Evolutionary conservation across 805 yeast genomes (phyloP).

Genomic region (Wickerhamomyces chambardii): DNA sequence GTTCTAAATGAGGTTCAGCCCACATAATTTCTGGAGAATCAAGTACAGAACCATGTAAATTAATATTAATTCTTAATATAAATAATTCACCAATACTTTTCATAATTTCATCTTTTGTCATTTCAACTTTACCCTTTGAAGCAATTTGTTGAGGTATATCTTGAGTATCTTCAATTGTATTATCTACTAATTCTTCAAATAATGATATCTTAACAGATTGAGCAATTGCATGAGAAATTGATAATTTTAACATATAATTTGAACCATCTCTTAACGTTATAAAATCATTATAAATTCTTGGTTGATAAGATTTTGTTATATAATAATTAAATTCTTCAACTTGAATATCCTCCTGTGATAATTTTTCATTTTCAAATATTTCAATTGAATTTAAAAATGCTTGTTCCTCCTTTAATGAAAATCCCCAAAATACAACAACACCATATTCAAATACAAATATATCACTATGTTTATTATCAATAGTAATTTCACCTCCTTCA

Average conservation of each 20-base stretch:
- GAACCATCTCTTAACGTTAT: constrained; percentile 84
- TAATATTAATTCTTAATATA: constrained; percentile 75
- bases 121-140: constrained; percentile 85
- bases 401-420: constrained; percentile 71
- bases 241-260: constrained; percentile 85
- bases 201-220: constrained; percentile 93
- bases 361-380: constrained; percentile 85
- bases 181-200: constrained; percentile 93
- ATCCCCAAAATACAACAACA: constrained; percentile 97
- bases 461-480: constrained; percentile 70
- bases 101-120: constrained; percentile 94
- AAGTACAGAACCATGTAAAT: constrained; percentile 77
- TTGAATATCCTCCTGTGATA: constrained; percentile 88
- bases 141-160: constrained; percentile 97
- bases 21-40: constrained; percentile 98
- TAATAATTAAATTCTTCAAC: constrained; percentile 93
- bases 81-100: constrained; percentile 94
- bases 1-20: constrained; percentile 97
- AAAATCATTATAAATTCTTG: constrained; percentile 91
- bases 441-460: constrained; percentile 92
- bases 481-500: constrained; percentile 92
- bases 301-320: constrained; percentile 89
- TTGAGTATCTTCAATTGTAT: constrained; percentile 94
- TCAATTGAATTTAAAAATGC: constrained; percentile 79
- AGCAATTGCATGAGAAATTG: constrained; percentile 92